Conservation (phyloP, 768 basidiomycete species). For the Rhodotorula graminis region DNA sequence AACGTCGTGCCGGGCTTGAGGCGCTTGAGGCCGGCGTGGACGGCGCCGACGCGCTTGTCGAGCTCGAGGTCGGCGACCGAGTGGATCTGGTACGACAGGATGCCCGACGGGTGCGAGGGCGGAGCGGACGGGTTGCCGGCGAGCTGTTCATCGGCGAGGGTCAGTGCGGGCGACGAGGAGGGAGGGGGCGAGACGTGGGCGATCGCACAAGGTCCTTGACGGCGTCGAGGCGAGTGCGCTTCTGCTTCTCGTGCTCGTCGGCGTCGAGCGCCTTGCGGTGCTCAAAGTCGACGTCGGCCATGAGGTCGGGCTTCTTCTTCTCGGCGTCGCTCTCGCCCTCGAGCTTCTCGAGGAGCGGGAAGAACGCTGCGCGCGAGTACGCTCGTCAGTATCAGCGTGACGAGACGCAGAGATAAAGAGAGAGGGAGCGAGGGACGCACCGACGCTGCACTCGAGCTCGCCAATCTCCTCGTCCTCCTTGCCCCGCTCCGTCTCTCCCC, state of each 20-base stretch:
- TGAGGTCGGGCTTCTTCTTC: neutral
- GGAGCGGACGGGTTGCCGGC: conserved; percentile 8
- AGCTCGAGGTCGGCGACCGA: conserved; percentile 26
- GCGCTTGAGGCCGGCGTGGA: neutral
- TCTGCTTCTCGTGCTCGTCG: conserved; percentile 17
- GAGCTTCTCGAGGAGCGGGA: conserved; percentile 7
- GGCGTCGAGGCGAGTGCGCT: conserved; percentile 2
- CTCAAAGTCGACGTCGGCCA: neutral
- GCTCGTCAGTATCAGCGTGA: neutral
- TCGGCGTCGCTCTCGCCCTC: neutral
- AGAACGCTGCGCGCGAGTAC: neutral
- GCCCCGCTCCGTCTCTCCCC: neutral
- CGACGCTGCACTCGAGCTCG: conserved; percentile 1
- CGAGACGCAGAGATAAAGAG: neutral
- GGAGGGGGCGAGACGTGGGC: no score
- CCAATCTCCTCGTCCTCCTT: neutral
- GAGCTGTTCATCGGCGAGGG: neutral
- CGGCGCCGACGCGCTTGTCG: neutral
- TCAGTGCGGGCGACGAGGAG: neutral
- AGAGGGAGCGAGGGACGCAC: neutral
- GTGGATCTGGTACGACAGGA: conserved; percentile 33
- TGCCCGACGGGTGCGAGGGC: conserved; percentile 17
- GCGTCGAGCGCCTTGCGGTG: neutral
- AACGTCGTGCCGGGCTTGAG: neutral
- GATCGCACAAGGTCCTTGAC: neutral